These are phyloP conservation scores for Perilla frutescens DNA, from an alignment of 257 asterid genomes.

Conservation along the genomic window DNA sequence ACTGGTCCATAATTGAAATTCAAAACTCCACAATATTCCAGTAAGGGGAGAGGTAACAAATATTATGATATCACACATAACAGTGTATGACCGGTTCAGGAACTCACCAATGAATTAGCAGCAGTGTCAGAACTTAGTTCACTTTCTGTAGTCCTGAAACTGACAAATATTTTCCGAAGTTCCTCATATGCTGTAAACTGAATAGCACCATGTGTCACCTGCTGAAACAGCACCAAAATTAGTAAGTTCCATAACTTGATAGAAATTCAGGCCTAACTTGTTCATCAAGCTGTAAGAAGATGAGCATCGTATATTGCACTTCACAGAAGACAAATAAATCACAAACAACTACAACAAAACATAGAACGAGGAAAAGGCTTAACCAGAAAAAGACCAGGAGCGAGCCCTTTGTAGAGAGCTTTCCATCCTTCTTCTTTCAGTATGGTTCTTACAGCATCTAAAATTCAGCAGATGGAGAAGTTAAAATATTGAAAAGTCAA, in stretches of 20 bases:
- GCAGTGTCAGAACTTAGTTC: slow-evolving; percentile 35
- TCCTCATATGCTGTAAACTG: slow-evolving; percentile 96
- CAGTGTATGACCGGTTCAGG: slow-evolving; percentile 28
- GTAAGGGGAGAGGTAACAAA: slow-evolving; percentile 5
- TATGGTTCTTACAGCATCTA: slow-evolving; percentile 94
- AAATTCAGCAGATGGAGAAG: slow-evolving; percentile 34
- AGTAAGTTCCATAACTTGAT: slow-evolving; percentile 27
- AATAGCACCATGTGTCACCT: slow-evolving; percentile 96
- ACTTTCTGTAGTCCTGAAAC: slow-evolving; percentile 48
- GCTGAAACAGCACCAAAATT: slow-evolving; percentile 57
- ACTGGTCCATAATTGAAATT: background rate
- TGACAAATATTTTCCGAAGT: slow-evolving; percentile 65
- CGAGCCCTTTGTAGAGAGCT: slow-evolving; percentile 88
- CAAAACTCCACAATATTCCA: background rate
- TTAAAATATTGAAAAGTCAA: slow-evolving; percentile 9
- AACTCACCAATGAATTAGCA: slow-evolving; percentile 70
- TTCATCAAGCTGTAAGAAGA: slow-evolving; percentile 8
- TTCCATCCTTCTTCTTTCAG: slow-evolving; percentile 95
- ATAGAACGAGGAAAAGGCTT: slow-evolving; percentile 37
- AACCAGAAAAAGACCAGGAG: slow-evolving; percentile 89
- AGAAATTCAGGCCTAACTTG: slow-evolving; percentile 23
- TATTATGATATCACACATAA: no score
- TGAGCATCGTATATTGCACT: background rate
- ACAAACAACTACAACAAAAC: slow-evolving; percentile 20
- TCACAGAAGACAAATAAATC: background rate